These are phyloP conservation scores for Forsythia suspensa DNA, from an alignment of 257 asterid genomes.

Conservation along the genomic window DNA sequence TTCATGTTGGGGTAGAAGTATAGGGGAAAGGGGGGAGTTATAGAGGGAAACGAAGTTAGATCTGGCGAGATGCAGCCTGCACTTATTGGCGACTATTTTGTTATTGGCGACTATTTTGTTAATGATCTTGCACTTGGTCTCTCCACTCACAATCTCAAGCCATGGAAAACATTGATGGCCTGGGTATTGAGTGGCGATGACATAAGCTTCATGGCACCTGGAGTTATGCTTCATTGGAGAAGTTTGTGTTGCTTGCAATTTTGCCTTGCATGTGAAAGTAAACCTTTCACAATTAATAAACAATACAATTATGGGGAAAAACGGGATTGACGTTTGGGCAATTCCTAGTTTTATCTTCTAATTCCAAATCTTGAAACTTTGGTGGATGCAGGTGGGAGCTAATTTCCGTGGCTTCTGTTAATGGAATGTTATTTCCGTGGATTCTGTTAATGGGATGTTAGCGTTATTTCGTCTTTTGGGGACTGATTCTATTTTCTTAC, in stretches of 20 bases:
- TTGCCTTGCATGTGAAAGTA: not conserved
- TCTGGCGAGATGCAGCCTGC: not conserved
- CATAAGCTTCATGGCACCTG: not conserved
- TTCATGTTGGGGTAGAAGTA: not conserved
- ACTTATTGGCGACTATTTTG: not conserved
- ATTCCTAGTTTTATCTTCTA: slow-evolving; percentile 16
- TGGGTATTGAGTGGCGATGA: not conserved
- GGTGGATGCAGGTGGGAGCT: slow-evolving; percentile 77
- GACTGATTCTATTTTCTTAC: slow-evolving; percentile 23
- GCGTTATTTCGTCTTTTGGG: slow-evolving; percentile 19
- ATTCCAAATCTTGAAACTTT: slow-evolving; percentile 23
- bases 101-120: not conserved
- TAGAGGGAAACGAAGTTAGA: not conserved
- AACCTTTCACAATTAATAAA: not conserved
- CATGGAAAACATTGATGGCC: slow-evolving; percentile 2
- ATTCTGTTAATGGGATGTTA: slow-evolving; percentile 14
- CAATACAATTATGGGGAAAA: not conserved
- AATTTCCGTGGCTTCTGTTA: slow-evolving; percentile 10
- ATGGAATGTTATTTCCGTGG: not conserved
- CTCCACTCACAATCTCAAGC: not conserved
- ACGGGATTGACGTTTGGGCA: not conserved
- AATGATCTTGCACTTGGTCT: not conserved
- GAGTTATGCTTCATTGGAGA: not conserved
- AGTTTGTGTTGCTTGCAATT: not conserved
- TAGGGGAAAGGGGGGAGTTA: not conserved